Evolutionary conservation across 2,329 filamentous ascomycete genomes (phyloP).

Genomic region (Fusarium nelsonii): DNA sequence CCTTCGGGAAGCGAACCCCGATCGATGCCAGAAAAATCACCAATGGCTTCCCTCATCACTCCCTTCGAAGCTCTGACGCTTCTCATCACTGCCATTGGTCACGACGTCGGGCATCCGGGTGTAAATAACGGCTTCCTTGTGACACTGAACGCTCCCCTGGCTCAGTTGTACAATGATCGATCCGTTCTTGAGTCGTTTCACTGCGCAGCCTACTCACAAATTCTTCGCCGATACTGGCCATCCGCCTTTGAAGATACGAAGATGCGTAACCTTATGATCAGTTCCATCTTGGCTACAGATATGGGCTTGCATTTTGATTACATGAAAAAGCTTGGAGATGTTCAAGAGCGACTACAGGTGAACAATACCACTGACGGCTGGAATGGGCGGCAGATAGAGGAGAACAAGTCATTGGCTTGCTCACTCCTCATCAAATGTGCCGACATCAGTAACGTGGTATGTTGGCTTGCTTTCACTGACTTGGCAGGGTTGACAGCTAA

Average conservation of each 20-base stretch:
- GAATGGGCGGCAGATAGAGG: constrained; percentile 80
- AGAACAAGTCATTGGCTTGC: constrained; percentile 84
- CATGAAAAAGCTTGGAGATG: constrained; percentile 85
- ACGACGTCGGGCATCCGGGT: constrained; percentile 96
- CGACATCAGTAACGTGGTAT: constrained; percentile 97
- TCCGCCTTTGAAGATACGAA: constrained; percentile 80
- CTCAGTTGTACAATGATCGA: constrained; percentile 95
- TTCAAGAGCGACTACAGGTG: constrained; percentile 81
- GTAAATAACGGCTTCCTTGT: constrained; percentile 98
- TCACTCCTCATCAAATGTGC: constrained; percentile 96
- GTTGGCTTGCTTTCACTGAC: constrained; percentile 53
- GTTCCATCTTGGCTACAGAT: constrained; percentile 95
- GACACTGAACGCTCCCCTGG: constrained; percentile 89
- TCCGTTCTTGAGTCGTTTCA: constrained; percentile 98
- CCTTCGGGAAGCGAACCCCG: constrained; percentile 55
- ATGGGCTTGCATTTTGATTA: constrained; percentile 98
- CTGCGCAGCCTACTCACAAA: constrained; percentile 96
- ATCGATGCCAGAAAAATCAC: constrained; percentile 62
- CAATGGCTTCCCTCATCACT: constrained; percentile 79
- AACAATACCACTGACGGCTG: constrained; percentile 77
- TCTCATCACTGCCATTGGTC: constrained; percentile 94
- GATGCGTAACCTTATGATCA: constrained; percentile 93
- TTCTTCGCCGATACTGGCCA: constrained; percentile 92
- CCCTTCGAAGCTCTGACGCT: constrained; percentile 91
- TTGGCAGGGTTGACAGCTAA: constrained; percentile 29